Evolutionary conservation across 2,329 filamentous ascomycete species (phyloP).

Genomic region (Clarireedia homoeocarpa): DNA sequence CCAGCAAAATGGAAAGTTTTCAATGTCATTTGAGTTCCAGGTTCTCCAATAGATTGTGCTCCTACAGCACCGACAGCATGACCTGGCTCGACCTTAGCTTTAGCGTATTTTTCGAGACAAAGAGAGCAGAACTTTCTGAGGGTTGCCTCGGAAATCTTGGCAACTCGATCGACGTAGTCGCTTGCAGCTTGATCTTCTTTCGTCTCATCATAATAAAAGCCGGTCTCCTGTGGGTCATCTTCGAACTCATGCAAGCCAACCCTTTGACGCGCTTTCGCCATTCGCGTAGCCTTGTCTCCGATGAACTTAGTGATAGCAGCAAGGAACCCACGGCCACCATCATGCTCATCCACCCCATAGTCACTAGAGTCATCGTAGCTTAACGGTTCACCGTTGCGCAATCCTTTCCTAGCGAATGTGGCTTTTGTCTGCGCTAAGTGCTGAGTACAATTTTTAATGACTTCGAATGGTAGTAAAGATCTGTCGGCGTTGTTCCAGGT

Average conservation of each 20-base stretch:
- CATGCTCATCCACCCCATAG: slow-evolving; percentile 65
- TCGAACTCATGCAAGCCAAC: slow-evolving; percentile 42
- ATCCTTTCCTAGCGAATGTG: slow-evolving; percentile 52
- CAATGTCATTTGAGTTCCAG: slow-evolving; percentile 96
- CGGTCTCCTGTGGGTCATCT: slow-evolving; percentile 28
- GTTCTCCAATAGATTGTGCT: slow-evolving; percentile 95
- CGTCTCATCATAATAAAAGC: slow-evolving; percentile 24
- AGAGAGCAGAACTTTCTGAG: slow-evolving; percentile 69
- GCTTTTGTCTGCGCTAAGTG: slow-evolving; percentile 61
- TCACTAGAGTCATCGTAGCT: slow-evolving; percentile 64
- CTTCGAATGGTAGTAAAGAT: slow-evolving; percentile 66
- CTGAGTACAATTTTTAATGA: slow-evolving; percentile 58
- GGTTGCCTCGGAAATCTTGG: slow-evolving; percentile 72
- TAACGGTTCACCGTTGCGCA: slow-evolving; percentile 55
- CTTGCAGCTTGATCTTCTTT: slow-evolving; percentile 20
- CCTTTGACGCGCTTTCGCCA: slow-evolving; percentile 45
- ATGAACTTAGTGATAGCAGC: slow-evolving; percentile 71
- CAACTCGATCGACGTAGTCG: slow-evolving; percentile 40
- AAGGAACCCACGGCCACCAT: slow-evolving; percentile 77
- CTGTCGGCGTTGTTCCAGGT: slow-evolving; percentile 74
- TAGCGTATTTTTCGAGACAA: slow-evolving; percentile 84
- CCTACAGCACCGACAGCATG: slow-evolving; percentile 95
- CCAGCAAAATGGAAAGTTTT: slow-evolving; percentile 99
- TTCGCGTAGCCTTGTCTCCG: slow-evolving; percentile 50
- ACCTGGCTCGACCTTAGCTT: slow-evolving; percentile 85